Evolutionary conservation across 2,329 filamentous ascomycete genomes (phyloP), one percentile per base, ranked within the genome.

Genomic region (Ophiostoma triangulosporum): DNA sequence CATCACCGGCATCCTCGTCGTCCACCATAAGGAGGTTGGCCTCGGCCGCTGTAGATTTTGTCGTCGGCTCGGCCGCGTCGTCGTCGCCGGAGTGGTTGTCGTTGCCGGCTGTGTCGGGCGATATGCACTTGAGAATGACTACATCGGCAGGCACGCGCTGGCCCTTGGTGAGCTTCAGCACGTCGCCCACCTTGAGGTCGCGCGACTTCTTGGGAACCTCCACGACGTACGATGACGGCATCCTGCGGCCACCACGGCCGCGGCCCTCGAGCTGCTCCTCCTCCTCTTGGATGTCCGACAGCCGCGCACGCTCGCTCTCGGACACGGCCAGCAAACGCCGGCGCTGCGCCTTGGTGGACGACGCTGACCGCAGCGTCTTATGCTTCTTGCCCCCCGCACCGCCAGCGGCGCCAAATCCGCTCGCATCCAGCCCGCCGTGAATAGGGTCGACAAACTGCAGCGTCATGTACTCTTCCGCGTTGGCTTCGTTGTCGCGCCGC

Each of bases 71-170:
- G 3, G 9, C 24, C 22, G 51, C 51, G 4, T 57, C 58, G 32
- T 58, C 62, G 48, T 55, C 73, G 20, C 45, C 9, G 12, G 27
- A 22, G 40, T 29, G 22, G 22, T 26, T 43, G 17, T n/a, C 11
- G 1, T 32, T 27, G 20, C 11, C 7, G 11, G 27, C 45, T 17
- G 45, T 7, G 4, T 59, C 67, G 33, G 64, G 64, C 4, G 62
- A 63, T 40, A 63, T 59, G 60, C 88, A 95, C 68, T 95, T 93
- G 51, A 98, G 65, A 53, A 98, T 89, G 24, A 97, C 80, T 48
- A 98, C 87, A 69, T 98, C 93, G 17, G 93, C 91, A 8, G 93
- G 93, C 22, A 98, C 84, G 60, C 93, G 81, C 65, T 96, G 89
- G 55, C 95, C 89, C 66, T 95, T 97, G 60, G 79, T 80, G 27